Evolutionary conservation across 2,329 filamentous ascomycete species (phyloP).

Genomic region (Scopulariopsis brevicaulis): DNA sequence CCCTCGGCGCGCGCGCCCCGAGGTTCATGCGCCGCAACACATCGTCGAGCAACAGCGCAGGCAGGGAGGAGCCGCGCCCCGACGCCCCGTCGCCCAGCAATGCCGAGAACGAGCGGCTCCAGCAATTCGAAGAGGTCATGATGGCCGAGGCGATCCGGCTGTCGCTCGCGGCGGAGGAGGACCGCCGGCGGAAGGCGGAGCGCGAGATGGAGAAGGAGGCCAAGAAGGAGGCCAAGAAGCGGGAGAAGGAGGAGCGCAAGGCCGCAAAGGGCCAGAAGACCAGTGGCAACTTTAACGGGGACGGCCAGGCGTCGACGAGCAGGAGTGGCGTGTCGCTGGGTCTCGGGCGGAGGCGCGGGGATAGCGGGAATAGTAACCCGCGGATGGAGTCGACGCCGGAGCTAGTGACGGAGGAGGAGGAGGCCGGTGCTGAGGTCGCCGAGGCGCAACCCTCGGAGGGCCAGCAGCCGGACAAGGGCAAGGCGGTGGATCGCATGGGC

Average conservation of each 20-base stretch:
- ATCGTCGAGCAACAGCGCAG: background rate
- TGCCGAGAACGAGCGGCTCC: slow-evolving; percentile 36
- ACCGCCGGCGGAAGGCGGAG: slow-evolving; percentile 75
- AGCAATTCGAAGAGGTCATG: slow-evolving; percentile 96
- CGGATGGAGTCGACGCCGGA: slow-evolving; percentile 43
- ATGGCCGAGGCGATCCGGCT: slow-evolving; percentile 92
- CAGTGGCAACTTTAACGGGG: slow-evolving; percentile 20
- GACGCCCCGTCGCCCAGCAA: background rate
- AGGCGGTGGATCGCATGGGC: slow-evolving; percentile 49
- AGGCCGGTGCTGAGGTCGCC: slow-evolving; percentile 17
- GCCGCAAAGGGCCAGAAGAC: slow-evolving; percentile 51
- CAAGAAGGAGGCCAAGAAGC: slow-evolving; percentile 72
- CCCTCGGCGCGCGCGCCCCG: background rate
- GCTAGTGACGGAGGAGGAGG: slow-evolving; percentile 7
- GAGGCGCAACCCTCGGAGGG: slow-evolving; percentile 21
- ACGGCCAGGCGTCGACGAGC: slow-evolving; percentile 38
- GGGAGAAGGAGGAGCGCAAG: slow-evolving; percentile 76
- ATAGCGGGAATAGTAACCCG: slow-evolving; percentile 48
- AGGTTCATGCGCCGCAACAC: slow-evolving; percentile 4
- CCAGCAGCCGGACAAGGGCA: slow-evolving; percentile 46
- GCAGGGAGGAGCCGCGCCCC: background rate
- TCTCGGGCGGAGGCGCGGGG: slow-evolving; percentile 45
- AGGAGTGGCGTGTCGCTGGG: slow-evolving; percentile 55
- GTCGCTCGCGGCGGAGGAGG: slow-evolving; percentile 86
- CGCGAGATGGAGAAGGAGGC: slow-evolving; percentile 66